Evolutionary conservation across 257 asterid genomes (phyloP), one percentile per base, ranked within the genome.

Genomic region (Jasminum sambac): DNA sequence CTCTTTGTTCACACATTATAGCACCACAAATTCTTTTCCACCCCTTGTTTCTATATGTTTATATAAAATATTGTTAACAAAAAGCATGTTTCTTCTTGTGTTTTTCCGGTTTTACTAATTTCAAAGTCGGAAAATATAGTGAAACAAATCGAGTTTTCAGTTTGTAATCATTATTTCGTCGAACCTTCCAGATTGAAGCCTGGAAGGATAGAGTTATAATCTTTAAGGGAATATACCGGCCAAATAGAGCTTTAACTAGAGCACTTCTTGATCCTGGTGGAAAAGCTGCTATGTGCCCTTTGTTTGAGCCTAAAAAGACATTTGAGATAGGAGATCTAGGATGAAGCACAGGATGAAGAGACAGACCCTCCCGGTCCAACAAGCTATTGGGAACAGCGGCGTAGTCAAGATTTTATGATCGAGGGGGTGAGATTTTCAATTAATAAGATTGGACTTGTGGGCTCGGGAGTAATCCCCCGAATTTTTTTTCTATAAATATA

Each of bases 161-260:
- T 55, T 36, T 34, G 30, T 40, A 26, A 59, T 44, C 23, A 64
- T 67, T 63, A 68, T 73, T 65, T 46, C 68, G 63, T 61, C 19
- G 69, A 63, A 73, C 64, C 46, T 7, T 34, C 67, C 84, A 91
- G 99, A 80, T 89, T 59, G 99, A 98, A 67, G 85, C 96, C 61
- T 95, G 99, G 99, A 89, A 96, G 83, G 98, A 95, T 70, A 84
- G 97, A 80, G 89, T 95, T 64, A 80, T 95, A 82, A 82, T 91
- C 71, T 88, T 88, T 87, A 84, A 97, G 2, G 97, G 99, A 41
- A 79, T 87, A 57, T 88, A 84, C 21, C 98, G 99, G 72, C 99
- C 98, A n/a, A 85, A 84, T 8, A 85, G 72, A 67, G 81, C 95
- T 62, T 72, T 95, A 82, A 82, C 83, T 30, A 95, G 91, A 87